A percentile compares a stretch with the other conserved stretches of the same genome.
Conservation (phyloP, 768 basidiomycete species). For the Saitozyma sp. region DNA sequence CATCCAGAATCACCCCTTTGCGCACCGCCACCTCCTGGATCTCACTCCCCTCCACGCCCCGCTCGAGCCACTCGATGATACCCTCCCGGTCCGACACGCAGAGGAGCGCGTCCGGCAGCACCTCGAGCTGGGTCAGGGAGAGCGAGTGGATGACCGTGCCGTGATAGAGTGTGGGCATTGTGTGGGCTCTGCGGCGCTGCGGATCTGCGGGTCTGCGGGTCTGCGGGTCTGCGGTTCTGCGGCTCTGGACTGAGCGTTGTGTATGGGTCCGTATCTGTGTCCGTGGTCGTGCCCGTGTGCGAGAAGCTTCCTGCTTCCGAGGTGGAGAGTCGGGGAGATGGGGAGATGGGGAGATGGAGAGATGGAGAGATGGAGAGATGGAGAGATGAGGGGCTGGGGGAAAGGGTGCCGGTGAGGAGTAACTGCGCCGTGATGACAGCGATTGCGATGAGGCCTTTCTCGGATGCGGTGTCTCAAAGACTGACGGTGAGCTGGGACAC, state of each 20-base stretch:
- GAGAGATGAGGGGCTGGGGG: too few species aligned
- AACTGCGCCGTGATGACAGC: too few species aligned
- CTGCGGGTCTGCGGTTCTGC: too few species aligned
- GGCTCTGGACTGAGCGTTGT: not conserved
- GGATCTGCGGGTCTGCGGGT: too few species aligned
- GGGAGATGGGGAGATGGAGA: too few species aligned
- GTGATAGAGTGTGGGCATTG: slow-evolving; percentile 24
- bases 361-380: too few species aligned
- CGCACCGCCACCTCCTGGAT: slow-evolving; percentile 57
- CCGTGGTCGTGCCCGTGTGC: not conserved
- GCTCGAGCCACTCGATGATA: slow-evolving; percentile 70
- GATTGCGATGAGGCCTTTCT: too few species aligned
- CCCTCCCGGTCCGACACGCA: slow-evolving; percentile 58
- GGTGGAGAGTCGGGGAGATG: too few species aligned
- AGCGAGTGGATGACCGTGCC: slow-evolving; percentile 43
- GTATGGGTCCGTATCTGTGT: not conserved
- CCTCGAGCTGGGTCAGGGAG: slow-evolving; percentile 36
- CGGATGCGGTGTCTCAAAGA: too few species aligned
- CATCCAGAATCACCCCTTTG: slow-evolving; percentile 57
- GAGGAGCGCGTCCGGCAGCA: slow-evolving; percentile 61
- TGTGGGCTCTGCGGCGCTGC: not conserved
- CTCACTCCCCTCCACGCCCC: slow-evolving; percentile 57
- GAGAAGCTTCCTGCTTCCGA: too few species aligned
- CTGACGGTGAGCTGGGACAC: too few species aligned
- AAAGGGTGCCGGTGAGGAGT: too few species aligned